A percentile compares a stretch with the other conserved stretches of the same genome.
Conservation (phyloP, 345 rosid species). For the Citrus australasica region DNA sequence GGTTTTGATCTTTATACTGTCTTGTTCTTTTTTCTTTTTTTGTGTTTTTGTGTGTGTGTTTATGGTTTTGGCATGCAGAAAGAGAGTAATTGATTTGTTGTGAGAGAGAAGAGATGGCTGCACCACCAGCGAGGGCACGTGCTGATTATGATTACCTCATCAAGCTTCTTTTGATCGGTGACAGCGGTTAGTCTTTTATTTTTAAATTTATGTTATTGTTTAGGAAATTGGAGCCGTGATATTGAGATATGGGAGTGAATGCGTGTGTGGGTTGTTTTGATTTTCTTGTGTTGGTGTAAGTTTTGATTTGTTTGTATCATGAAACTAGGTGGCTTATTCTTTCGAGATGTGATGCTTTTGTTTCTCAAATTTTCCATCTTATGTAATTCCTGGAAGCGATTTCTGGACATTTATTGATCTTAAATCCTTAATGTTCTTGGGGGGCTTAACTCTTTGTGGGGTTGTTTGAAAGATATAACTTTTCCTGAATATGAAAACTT, state of each 20-base stretch:
- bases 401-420: neutral
- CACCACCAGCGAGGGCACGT: constrained; percentile 72
- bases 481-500: neutral
- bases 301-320: constrained; percentile 1
- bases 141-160: constrained; percentile 80
- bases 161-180: constrained; percentile 77
- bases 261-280: neutral
- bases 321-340: neutral
- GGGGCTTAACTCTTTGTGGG: neutral
- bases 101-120: constrained; percentile 50
- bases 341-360: constrained; percentile 5
- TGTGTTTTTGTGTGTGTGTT: neutral
- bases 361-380: neutral
- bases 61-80: constrained; percentile 14
- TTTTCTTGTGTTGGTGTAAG: neutral
- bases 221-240: neutral
- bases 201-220: neutral
- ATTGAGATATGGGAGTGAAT: neutral
- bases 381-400: neutral
- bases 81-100: constrained; percentile 1
- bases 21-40: neutral
- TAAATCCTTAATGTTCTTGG: neutral
- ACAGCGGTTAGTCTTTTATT: constrained; percentile 42
- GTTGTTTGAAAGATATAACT: neutral
- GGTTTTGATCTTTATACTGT: constrained; percentile 9